Evolutionary conservation across 1,139 yeast species (phyloP), one percentile per base, ranked within the genome.

Genomic region (Blastobotrys apis): DNA sequence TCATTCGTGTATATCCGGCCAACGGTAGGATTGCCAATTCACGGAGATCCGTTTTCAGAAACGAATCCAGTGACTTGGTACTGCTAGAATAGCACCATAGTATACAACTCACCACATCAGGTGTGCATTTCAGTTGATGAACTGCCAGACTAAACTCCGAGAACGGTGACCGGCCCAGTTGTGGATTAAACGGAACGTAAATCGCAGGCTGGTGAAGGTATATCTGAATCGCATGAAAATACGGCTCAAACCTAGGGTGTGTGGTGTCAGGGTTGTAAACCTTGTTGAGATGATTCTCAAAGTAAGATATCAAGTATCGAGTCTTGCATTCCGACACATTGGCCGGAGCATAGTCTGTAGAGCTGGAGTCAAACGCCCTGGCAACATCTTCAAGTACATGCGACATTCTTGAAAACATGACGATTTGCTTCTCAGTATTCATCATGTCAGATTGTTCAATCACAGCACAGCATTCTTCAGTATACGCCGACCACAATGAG

Each of bases 141-240:
- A 63, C 43, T 15, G 63, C 63, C 20, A 65, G 49, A 27, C 65
- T 60, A 52, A 54, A 63, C 39, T 63, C 67, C 1, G 66, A 59
- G 51, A 63, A 65, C 2, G 69, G 68, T 13, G 69, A 57, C 16
- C 69, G 52, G 10, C 69, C 67, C 2, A 59, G 40, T 3, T 45
- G 34, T 21, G 52, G 53, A 27, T 53, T 45, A 25, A 51, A 58
- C 3, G 53, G 52, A 22, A 56, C 54, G 48, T 69, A 74, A 44
- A 75, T 58, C 32, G 68, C 71, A 3, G 78, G 79, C 58, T 81
- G 94, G 60, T 83, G 84, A 16, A 86, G 65, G 57, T 79, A 83
- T 0, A 92, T 90, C 53, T 83, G 86, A 12, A 84, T 80, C 0
- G 92, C 75, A 53, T 75, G 76, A 53, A 71, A 75, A 60, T 46